Conservation (phyloP, 73 alveolate species). For the Durusdinium trenchii region DNA sequence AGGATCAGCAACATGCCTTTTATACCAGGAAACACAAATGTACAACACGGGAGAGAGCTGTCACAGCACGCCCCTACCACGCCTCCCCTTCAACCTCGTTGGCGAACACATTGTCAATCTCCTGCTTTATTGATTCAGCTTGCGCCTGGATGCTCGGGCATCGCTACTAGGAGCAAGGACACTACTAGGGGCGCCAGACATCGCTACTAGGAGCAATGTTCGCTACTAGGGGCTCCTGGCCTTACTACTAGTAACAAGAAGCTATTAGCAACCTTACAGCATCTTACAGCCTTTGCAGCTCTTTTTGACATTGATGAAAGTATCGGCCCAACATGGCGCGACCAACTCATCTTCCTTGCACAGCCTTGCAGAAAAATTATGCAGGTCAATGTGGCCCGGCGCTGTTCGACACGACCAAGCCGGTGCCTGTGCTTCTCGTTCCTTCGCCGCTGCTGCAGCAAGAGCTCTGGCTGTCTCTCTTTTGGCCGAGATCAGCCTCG, state of each 20-base stretch:
- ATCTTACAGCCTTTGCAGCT: too few relatives aligned
- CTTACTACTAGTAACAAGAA: not conserved
- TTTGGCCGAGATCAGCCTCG: conserved; percentile 27
- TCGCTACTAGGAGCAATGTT: not conserved
- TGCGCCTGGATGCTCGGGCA: not conserved
- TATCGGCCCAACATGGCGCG: too few relatives aligned
- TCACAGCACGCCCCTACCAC: not conserved
- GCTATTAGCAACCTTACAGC: too few relatives aligned
- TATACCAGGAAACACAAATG: too few relatives aligned
- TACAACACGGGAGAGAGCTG: too few relatives aligned
- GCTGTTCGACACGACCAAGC: too few relatives aligned
- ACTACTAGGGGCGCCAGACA: not conserved
- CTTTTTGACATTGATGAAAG: too few relatives aligned
- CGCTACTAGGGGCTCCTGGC: not conserved
- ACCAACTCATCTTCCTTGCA: too few relatives aligned
- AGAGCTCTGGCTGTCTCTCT: conserved; percentile 18
- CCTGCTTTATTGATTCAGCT: conserved; percentile 10
- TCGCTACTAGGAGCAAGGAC: not conserved
- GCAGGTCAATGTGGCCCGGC: too few relatives aligned
- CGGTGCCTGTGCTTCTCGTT: conserved; percentile 8
- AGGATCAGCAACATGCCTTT: too few relatives aligned
- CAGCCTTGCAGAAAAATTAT: too few relatives aligned
- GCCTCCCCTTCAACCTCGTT: conserved; percentile 71
- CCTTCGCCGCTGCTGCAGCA: conserved; percentile 7
- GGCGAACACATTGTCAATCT: conserved; percentile 34